Evolutionary conservation across 306 rosid genomes (phyloP).

Genomic region (Comarum palustre): DNA sequence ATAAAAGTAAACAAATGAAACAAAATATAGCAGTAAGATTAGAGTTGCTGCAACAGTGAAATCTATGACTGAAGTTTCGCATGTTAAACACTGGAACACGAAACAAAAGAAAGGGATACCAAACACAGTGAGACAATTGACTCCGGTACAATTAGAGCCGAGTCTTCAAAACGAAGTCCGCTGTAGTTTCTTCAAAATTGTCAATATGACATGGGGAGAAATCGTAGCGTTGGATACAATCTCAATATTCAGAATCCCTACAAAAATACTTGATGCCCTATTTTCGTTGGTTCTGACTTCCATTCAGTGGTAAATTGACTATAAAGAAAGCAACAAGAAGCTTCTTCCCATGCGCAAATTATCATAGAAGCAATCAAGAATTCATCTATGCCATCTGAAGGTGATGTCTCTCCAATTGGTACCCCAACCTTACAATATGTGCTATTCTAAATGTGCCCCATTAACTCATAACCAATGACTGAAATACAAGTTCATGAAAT

Average conservation of each 20-base stretch:
- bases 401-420: conserved; percentile 36
- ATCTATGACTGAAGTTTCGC: not conserved
- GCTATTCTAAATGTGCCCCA: conserved; percentile 43
- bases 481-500: conserved; percentile 84
- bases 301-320: conserved; percentile 45
- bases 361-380: conserved; percentile 38
- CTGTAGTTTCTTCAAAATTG: conserved; percentile 16
- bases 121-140: not conserved
- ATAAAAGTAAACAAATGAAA: not conserved
- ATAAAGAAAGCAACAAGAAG: conserved; percentile 25
- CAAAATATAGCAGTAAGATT: not conserved
- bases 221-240: conserved; percentile 44
- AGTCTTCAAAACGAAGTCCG: not conserved
- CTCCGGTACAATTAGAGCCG: not conserved
- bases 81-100: not conserved
- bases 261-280: conserved; percentile 46
- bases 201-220: conserved; percentile 27
- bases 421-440: conserved; percentile 43
- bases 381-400: conserved; percentile 35
- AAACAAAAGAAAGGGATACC: not conserved
- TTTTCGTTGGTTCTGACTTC: conserved; percentile 45
- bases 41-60: not conserved
- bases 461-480: conserved; percentile 56
- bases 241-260: conserved; percentile 45
- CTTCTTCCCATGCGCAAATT: conserved; percentile 8